These are phyloP conservation scores for Trichoderma cornu-damae DNA, from an alignment of 2,329 filamentous ascomycete species.

Conservation along the genomic window DNA sequence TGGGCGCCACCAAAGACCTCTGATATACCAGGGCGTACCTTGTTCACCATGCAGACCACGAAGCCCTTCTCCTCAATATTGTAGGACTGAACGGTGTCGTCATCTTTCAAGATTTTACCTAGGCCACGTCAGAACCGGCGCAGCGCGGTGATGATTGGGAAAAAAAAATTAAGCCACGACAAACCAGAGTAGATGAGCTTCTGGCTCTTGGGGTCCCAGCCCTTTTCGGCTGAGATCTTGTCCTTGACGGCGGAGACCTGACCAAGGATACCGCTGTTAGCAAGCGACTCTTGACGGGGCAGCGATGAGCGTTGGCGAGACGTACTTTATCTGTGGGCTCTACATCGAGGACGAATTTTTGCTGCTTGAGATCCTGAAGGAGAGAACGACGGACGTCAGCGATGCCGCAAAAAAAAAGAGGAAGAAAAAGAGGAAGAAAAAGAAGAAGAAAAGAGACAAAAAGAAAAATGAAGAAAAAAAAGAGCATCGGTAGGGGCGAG, in stretches of 20 bases:
- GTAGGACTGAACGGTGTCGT: constrained; percentile 92
- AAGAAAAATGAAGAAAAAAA: no score
- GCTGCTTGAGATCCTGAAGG: constrained; percentile 87
- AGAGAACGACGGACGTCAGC: background rate
- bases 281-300: background rate
- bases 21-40: constrained; percentile 57
- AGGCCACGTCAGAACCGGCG: constrained; percentile 25
- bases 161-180: constrained; percentile 28
- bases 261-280: constrained; percentile 8
- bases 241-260: constrained; percentile 88
- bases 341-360: constrained; percentile 95
- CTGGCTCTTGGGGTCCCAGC: constrained; percentile 83
- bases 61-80: constrained; percentile 99
- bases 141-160: background rate
- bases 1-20: background rate
- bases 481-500: background rate
- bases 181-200: constrained; percentile 98
- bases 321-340: constrained; percentile 88
- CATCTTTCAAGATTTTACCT: constrained; percentile 99
- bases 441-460: no score
- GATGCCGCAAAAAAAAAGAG: no score
- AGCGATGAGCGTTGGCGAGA: constrained; percentile 29
- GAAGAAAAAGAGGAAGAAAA: no score
- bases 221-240: constrained; percentile 87
- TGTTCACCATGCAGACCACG: constrained; percentile 96